Conservation (phyloP, 805 yeast genomes). For the Hanseniaspora clermontiae region DNA sequence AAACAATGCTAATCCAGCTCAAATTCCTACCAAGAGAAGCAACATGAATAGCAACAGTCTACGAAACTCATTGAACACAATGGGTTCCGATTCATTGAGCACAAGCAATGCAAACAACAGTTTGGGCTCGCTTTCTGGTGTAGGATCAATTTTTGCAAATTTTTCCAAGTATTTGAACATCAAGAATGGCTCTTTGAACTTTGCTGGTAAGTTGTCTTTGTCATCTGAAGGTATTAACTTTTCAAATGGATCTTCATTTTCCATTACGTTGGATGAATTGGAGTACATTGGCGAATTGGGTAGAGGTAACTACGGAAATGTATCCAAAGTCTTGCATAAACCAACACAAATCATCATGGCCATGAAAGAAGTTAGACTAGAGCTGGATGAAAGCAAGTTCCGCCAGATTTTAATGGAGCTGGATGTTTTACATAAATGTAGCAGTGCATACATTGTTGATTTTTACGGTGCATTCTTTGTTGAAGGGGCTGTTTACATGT, state of each 20-base stretch:
- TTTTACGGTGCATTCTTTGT: conserved; percentile 95
- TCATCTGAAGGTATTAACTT: conserved; percentile 89
- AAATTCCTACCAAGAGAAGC: not conserved
- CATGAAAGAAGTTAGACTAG: conserved; percentile 90
- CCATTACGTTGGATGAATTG: conserved; percentile 73
- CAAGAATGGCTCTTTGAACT: conserved; percentile 80
- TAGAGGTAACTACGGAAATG: conserved; percentile 93
- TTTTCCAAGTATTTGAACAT: conserved; percentile 83
- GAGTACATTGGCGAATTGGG: conserved; percentile 81
- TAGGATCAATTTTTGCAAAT: conserved; percentile 48
- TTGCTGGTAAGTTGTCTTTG: conserved; percentile 84
- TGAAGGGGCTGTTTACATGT: conserved; percentile 96
- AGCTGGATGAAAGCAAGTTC: conserved; percentile 85
- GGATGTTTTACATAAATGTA: conserved; percentile 84
- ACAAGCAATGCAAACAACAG: conserved; percentile 12
- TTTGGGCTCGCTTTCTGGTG: conserved; percentile 11
- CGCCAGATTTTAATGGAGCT: conserved; percentile 92
- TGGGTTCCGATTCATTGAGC: conserved; percentile 13
- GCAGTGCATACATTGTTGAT: conserved; percentile 82
- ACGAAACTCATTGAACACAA: not conserved
- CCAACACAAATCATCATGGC: conserved; percentile 93
- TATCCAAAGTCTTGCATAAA: conserved; percentile 79
- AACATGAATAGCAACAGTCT: not conserved
- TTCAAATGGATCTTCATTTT: conserved; percentile 73
- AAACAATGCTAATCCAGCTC: not conserved